Conservation (phyloP, 2,329 filamentous ascomycete species). For the Hypoxylon sp. region DNA sequence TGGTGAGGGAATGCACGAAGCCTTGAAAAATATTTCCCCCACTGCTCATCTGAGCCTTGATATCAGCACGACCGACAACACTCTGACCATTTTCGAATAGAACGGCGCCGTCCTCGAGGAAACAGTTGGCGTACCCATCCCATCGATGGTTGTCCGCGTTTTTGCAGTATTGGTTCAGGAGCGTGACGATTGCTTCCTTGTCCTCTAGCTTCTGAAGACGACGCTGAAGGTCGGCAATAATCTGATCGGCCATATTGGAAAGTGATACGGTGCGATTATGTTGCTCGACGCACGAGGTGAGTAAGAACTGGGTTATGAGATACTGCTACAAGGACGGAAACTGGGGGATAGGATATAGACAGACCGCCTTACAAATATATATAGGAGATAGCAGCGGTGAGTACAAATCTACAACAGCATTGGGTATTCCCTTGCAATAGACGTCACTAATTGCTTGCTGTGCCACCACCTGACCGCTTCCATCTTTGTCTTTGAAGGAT, state of each 20-base stretch:
- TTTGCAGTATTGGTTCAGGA: background rate
- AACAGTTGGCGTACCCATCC: background rate
- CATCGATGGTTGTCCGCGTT: background rate
- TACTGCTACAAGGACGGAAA: background rate
- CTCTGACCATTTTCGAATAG: too few relatives aligned
- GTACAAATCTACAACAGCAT: background rate
- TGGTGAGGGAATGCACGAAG: too few relatives aligned
- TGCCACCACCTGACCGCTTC: too few relatives aligned
- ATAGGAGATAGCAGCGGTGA: too few relatives aligned
- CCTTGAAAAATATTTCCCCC: too few relatives aligned
- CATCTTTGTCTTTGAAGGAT: background rate
- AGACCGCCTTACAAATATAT: background rate
- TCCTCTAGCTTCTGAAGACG: background rate
- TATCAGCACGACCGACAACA: too few relatives aligned
- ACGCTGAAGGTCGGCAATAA: background rate
- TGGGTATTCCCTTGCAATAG: too few relatives aligned
- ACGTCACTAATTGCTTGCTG: too few relatives aligned
- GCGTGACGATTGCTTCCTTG: background rate
- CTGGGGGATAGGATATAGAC: background rate
- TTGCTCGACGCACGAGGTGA: too few relatives aligned
- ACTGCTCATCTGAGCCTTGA: too few relatives aligned
- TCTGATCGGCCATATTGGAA: background rate
- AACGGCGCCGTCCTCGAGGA: background rate
- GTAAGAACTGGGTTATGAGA: background rate
- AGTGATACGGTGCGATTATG: too few relatives aligned